Evolutionary conservation across 495 filamentous ascomycete species (phyloP).

Genomic region (Xylaria longipes): DNA sequence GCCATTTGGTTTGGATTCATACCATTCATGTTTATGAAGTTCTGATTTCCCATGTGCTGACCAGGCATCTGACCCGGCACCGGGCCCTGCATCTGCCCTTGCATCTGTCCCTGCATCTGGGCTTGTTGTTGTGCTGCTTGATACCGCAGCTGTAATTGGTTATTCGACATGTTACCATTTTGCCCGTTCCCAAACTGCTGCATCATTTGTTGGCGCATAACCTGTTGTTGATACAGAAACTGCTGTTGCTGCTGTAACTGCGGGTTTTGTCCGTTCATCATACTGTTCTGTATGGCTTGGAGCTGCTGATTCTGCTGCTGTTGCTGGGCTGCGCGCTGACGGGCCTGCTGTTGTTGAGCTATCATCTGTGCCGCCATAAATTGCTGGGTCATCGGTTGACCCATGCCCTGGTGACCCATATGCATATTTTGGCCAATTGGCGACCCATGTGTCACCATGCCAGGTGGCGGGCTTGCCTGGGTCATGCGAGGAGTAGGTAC

Average conservation of each 20-base stretch:
- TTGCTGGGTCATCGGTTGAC: constrained; percentile 47
- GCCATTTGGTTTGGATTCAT: constrained; percentile 47
- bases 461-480: constrained; percentile 71
- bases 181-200: constrained; percentile 42
- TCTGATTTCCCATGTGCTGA: constrained; percentile 43
- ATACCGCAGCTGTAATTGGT: constrained; percentile 49
- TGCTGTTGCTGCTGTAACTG: constrained; percentile 33
- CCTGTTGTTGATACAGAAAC: constrained; percentile 39
- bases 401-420: constrained; percentile 59
- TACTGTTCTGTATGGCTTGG: constrained; percentile 44
- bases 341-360: constrained; percentile 58
- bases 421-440: constrained; percentile 62
- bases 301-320: constrained; percentile 48
- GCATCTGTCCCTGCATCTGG: constrained; percentile 45
- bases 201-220: constrained; percentile 47
- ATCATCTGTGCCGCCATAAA: constrained; percentile 52
- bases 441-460: constrained; percentile 63
- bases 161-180: constrained; percentile 32
- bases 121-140: constrained; percentile 41
- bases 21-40: constrained; percentile 41
- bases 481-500: constrained; percentile 75
- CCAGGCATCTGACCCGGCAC: constrained; percentile 44
- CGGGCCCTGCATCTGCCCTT: constrained; percentile 42
- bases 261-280: constrained; percentile 44
- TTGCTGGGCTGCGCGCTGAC: constrained; percentile 47